Evolutionary conservation across 2,329 filamentous ascomycete species (phyloP).

Genomic region (Lasiodiplodia sp.): DNA sequence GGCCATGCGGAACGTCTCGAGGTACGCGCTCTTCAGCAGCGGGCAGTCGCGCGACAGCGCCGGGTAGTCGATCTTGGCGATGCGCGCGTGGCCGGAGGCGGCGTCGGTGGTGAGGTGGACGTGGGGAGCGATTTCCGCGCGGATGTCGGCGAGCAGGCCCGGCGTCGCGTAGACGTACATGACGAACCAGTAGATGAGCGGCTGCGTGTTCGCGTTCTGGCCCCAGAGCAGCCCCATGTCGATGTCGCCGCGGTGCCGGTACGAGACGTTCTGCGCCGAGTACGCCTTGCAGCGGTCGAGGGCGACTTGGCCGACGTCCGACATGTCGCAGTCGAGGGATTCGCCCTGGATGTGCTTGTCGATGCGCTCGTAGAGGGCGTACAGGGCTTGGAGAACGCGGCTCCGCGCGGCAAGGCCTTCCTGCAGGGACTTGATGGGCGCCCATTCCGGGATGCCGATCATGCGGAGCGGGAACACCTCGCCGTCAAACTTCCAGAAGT

Average conservation of each 20-base stretch:
- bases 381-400: conserved; percentile 38
- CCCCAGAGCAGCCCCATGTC: conserved; percentile 60
- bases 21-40: conserved; percentile 46
- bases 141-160: conserved; percentile 38
- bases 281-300: conserved; percentile 42
- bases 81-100: not conserved
- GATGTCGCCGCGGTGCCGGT: conserved; percentile 39
- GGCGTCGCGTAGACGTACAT: conserved; percentile 40
- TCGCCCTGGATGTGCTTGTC: conserved; percentile 37
- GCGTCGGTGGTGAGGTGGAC: conserved; percentile 35
- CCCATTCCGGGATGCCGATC: conserved; percentile 60
- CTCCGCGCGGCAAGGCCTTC: conserved; percentile 53
- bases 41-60: conserved; percentile 38
- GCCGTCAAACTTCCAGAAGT: conserved; percentile 61
- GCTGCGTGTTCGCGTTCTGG: conserved; percentile 58
- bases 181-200: conserved; percentile 53
- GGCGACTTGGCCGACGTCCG: conserved; percentile 45
- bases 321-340: conserved; percentile 42
- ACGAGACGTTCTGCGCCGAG: conserved; percentile 38
- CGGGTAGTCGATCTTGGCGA: conserved; percentile 2
- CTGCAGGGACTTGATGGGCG: conserved; percentile 57
- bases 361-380: conserved; percentile 41
- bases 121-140: conserved; percentile 45
- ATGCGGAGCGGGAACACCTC: conserved; percentile 57
- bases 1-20: conserved; percentile 47